A percentile compares a stretch with the other conserved stretches of the same genome.
Conservation (phyloP, 1,284 basidiomycete genomes). For the Sanghuangporus baumii region DNA sequence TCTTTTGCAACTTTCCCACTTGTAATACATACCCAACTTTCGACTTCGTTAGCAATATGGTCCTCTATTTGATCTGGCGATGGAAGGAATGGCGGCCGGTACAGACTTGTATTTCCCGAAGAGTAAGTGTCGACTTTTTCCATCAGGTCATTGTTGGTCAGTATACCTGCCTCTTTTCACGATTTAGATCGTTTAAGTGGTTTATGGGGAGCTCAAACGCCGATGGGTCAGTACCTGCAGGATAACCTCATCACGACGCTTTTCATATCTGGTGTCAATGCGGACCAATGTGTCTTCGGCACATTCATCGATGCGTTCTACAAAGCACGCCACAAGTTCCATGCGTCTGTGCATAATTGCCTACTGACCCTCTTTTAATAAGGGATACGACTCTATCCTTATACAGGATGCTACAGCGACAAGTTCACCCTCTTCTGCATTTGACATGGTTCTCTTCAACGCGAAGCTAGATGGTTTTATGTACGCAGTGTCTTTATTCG, state of each 20-base stretch:
- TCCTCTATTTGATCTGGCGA: neutral
- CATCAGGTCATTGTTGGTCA: neutral
- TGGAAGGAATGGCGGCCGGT: constrained; percentile 10
- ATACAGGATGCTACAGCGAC: constrained; percentile 19
- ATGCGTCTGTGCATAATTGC: neutral
- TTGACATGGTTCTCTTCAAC: constrained; percentile 17
- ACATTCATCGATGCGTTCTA: constrained; percentile 5
- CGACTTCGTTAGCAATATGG: constrained; percentile 10
- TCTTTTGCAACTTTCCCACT: too few species aligned
- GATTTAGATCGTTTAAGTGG: constrained; percentile 18
- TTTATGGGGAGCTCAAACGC: constrained; percentile 18
- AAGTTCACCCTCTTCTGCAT: constrained; percentile 17
- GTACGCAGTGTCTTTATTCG: neutral
- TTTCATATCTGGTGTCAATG: constrained; percentile 19
- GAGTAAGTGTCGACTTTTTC: constrained; percentile 10
- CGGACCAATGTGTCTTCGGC: constrained; percentile 18
- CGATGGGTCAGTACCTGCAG: constrained; percentile 16
- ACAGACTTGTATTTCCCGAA: constrained; percentile 20
- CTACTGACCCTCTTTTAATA: neutral
- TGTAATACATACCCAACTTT: neutral
- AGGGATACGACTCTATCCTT: constrained; percentile 20
- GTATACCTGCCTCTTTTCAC: neutral
- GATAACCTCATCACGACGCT: constrained; percentile 20
- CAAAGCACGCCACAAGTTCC: neutral
- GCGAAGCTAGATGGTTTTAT: constrained; percentile 6